Evolutionary conservation across 2,329 filamentous ascomycete genomes (phyloP).

Genomic region (Aspergillus proliferans): DNA sequence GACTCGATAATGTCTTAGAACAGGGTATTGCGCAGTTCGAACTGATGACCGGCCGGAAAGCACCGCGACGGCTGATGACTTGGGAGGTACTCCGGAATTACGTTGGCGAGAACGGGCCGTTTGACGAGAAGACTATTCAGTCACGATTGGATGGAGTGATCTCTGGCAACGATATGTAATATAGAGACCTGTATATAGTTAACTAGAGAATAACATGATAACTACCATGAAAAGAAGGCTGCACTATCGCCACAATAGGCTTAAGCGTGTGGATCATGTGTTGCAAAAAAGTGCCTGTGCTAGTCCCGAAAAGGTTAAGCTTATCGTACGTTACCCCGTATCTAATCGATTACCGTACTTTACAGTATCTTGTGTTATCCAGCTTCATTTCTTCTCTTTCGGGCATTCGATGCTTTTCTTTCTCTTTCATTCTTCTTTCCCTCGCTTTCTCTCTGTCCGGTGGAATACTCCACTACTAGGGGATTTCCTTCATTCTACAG

Average conservation of each 20-base stretch:
- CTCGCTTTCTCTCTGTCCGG: not conserved
- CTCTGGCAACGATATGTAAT: not conserved
- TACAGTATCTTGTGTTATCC: not conserved
- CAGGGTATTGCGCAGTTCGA: conserved; percentile 79
- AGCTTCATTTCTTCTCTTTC: not conserved
- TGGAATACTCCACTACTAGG: not conserved
- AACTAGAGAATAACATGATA: not conserved
- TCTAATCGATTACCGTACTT: not conserved
- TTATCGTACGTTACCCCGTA: not conserved
- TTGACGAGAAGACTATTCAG: conserved; percentile 35
- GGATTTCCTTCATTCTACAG: too few species aligned
- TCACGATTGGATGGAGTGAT: conserved; percentile 20
- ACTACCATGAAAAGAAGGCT: not conserved
- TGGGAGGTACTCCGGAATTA: conserved; percentile 49
- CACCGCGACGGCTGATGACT: conserved; percentile 65
- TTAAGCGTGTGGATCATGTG: not conserved
- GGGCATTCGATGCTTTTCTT: not conserved
- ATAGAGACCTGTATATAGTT: not conserved
- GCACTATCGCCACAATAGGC: not conserved
- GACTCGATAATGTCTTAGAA: conserved; percentile 68
- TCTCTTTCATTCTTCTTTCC: not conserved
- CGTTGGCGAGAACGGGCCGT: conserved; percentile 27
- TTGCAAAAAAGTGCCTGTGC: not conserved
- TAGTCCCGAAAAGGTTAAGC: not conserved
- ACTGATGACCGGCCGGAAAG: conserved; percentile 67